Base-by-base conservation (phyloP, 257 asterid species). In the Scutellaria barbata region DNA sequence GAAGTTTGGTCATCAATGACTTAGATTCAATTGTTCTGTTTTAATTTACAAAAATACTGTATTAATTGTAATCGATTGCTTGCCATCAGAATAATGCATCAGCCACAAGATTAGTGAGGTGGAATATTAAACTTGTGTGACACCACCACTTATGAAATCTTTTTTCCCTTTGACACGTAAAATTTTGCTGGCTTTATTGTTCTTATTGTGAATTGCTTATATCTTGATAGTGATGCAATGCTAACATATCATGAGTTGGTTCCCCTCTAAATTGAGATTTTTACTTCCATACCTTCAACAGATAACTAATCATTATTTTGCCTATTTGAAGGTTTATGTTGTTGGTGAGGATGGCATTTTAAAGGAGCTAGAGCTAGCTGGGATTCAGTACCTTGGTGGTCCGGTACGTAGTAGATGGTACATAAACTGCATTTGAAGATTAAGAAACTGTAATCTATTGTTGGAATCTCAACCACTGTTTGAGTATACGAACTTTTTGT, bases 291-390 rank as follows among this genome's bases (percentile, higher is more conserved):
- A 48, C 30, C 20, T 43, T 57, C 45, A 75, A n/a, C 43, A 20
- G 45, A 70, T 40, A 16, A 74, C 72, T 79, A 52, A 81, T 57
- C 22, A 64, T 22, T 17, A 22, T 75, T 10, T 51, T 68, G 65
- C 42, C 68, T 60, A 52, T 50, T 62, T 77, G 62, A 74, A 91
- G 99, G 98, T 91, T 58, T 95, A 95, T 70, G 98, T 95, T 59
- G 84, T 95, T 73, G 99, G 99, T 48, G 99, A 92, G 83, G 99
- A 92, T 11, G 99, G 99, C 55, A 95, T 95, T 81, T 76, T 83
- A 71, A 92, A 88, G 87, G 99, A 95, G 90, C 94, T 95, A 58
- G 96, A 92, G 56, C 81, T 88, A 72, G 99, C 96, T 5, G 98
- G 97, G 41, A 72, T 86, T 84, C 92, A 85, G 75, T 85, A 88